Conservation (phyloP, 495 filamentous ascomycete species). For the Tirmania nivea region DNA sequence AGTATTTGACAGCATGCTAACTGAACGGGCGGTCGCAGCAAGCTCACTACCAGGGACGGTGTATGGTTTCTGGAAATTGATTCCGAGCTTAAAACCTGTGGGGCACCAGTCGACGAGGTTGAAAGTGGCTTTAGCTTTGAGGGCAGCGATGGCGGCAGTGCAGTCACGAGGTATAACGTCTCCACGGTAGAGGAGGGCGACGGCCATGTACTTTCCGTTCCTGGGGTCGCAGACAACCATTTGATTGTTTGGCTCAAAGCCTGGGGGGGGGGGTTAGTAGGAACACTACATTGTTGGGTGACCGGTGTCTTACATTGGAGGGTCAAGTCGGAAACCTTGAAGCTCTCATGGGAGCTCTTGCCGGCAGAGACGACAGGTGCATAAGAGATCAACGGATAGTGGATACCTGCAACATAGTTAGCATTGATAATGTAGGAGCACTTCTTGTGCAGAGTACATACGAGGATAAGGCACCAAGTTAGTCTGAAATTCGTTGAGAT, state of each 20-base stretch:
- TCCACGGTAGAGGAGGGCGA: conserved; percentile 91
- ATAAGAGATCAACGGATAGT: conserved; percentile 95
- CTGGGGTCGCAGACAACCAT: conserved; percentile 99
- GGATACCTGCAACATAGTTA: conserved; percentile 31
- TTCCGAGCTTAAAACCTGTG: conserved; percentile 98
- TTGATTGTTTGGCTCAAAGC: conserved; percentile 63
- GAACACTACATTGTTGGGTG: conserved; percentile 73
- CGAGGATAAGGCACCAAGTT: conserved; percentile 96
- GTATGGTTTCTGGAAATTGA: conserved; percentile 95
- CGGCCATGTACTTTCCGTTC: conserved; percentile 99
- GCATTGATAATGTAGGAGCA: background rate
- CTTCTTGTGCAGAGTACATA: conserved; percentile 7
- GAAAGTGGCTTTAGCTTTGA: conserved; percentile 97
- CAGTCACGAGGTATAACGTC: conserved; percentile 94
- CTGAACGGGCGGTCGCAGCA: conserved; percentile 90
- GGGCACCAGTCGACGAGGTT: conserved; percentile 99
- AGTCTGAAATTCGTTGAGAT: conserved; percentile 99
- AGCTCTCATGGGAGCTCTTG: conserved; percentile 88
- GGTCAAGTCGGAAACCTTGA: conserved; percentile 71
- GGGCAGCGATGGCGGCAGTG: conserved; percentile 68
- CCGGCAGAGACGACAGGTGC: conserved; percentile 79
- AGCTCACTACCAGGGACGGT: conserved; percentile 91
- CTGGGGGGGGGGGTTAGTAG: conserved; percentile 26
- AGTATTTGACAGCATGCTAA: conserved; percentile 99
- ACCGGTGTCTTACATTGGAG: conserved; percentile 70